Base-by-base conservation (phyloP, 176 grass and related monocot genomes). In the Panicum miliaceum region DNA sequence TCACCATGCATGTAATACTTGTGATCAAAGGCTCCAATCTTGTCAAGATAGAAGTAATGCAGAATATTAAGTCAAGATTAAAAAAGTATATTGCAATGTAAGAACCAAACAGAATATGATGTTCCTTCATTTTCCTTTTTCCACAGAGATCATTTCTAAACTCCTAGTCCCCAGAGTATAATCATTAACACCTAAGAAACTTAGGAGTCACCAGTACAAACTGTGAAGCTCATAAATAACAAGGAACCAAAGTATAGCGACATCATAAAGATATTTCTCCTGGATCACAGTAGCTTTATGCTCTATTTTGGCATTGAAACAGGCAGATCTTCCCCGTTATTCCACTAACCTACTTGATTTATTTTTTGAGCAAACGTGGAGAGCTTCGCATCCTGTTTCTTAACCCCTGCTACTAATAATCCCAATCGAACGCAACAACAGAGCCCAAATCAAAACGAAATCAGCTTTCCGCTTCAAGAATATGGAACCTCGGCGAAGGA, bases 21-120 rank as follows among this genome's bases (percentile, higher is more conserved):
- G 82, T 96, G 91, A 23, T 80, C 84, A 27, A 93, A 93, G 66
- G 58, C 81, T 46, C 91, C 89, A 77, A 60, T 66, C 94, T 96
- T 79, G 35, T 67, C 64, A 68, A 81, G 16, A 88, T 53, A 16
- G 50, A 79, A 64, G 41, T 40, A 57, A n/a, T 53, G 61, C 10
- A 85, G 35, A 57, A 48, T 25, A 35, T 88, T 43, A 77, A 60
- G 41, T 82, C 12, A 9, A 79, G 62, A 51, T 58, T 65, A 50
- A 63, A 34, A 63, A 70, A 73, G 53, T 75, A 64, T 46, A 53
- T 45, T 73, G 47, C 8, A 64, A 66, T 11, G 26, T 42, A 75
- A 71, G 78, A 68, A 25, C 13, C 9, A 32, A 84, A 81, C 27
- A 75, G 62, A 68, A 50, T 15, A 72, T 7, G 43, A 69, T 64